Base-by-base conservation (phyloP, 176 grass and related monocot genomes). In the Eragrostis nindensis region DNA sequence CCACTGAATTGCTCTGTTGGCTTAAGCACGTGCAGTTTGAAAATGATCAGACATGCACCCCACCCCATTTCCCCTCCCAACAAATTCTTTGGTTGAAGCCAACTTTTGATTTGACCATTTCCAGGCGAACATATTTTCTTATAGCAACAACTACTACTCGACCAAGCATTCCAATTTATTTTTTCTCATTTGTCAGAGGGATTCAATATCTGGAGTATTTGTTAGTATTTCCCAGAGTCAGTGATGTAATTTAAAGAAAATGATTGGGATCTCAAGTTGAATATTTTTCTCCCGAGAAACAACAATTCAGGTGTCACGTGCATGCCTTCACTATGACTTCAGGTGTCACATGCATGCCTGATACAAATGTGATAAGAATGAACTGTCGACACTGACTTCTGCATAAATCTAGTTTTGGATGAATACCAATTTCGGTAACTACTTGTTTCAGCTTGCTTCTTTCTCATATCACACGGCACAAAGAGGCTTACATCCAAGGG, bases 341-440 rank as follows among this genome's bases (percentile, higher is more conserved):
- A 77, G 66, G 56, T 78, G 67, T 59, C 68, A 84, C 75, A 40
- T 74, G 62, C 76, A 80, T 75, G 50, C 48, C 65, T 77, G 32
- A 43, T 60, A 66, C 60, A 59, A 18, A 78, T 73, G 4, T 67
- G 68, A 67, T 67, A 41, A 74, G 49, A 49, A 17, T 32, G 26
- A 32, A 39, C 49, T 67, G 42, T 59, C 48, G 49, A 79, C 68
- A 36, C 25, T 43, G 75, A 73, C 80, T 83, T 46, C 6, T 71
- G 19, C 45, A 65, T 70, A 87, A 71, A 47, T 83, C 65, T 53
- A 47, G 46, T 54, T 76, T 67, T 8, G n/a, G 71, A 22, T 55
- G 22, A 62, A 44, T 39, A 36, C 65, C 71, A 72, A 78, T 66
- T 73, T 66, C 7, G 54, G 42, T 38, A 40, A 39, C 22, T 57